phyloP scores from a whole-genome alignment of 805 yeast species.

The Myxozyma geophila region DNA sequence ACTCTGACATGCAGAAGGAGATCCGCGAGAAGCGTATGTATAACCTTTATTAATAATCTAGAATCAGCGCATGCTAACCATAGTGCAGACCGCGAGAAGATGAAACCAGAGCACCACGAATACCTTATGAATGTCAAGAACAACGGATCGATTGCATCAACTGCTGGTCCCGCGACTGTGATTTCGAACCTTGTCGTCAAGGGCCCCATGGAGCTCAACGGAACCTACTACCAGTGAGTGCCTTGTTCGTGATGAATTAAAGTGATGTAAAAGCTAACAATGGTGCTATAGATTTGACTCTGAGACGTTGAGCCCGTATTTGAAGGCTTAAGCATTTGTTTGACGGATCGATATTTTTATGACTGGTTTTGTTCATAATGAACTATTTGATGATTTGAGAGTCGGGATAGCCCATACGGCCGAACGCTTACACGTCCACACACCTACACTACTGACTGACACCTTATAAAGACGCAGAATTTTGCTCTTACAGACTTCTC shows the following conservation, averaged over 20 bases:
- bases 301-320: conserved; percentile 22
- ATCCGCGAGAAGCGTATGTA: conserved; percentile 62
- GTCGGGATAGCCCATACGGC: too few relatives aligned
- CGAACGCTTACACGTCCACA: too few relatives aligned
- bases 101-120: conserved; percentile 29
- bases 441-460: too few relatives aligned
- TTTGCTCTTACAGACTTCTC: too few relatives aligned
- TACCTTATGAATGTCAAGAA: conserved; percentile 44
- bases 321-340: conserved; percentile 12
- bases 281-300: conserved; percentile 20
- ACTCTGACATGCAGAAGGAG: conserved; percentile 83
- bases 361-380: background rate
- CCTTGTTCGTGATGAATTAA: background rate
- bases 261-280: background rate
- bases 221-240: conserved; percentile 64
- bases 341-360: background rate
- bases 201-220: conserved; percentile 64
- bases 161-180: conserved; percentile 72
- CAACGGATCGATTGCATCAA: conserved; percentile 62
- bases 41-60: background rate
- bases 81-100: conserved; percentile 24
- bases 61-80: background rate
- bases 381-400: too few relatives aligned
- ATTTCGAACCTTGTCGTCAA: conserved; percentile 66
- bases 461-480: too few relatives aligned